Conservation (phyloP, 129 eudicot species). For the Flaveria trinervia region DNA sequence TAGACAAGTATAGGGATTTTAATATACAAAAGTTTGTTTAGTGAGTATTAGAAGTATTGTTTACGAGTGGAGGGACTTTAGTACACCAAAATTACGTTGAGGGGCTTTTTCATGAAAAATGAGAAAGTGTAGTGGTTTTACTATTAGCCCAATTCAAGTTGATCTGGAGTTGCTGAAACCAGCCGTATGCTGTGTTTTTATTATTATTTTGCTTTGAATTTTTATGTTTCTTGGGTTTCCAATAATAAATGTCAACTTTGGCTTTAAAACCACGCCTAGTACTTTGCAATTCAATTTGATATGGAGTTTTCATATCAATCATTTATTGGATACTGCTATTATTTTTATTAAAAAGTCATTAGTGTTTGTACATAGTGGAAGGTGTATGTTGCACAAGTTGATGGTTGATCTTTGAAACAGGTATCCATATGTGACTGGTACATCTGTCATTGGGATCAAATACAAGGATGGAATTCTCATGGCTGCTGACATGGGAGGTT, state of each 20-base stretch:
- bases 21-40: no score
- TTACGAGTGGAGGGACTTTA: no score
- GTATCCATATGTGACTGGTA: conserved; percentile 74
- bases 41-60: no score
- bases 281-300: background rate
- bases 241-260: background rate
- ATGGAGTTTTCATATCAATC: background rate
- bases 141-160: no score
- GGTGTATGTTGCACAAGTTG: background rate
- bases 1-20: no score
- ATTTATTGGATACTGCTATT: background rate
- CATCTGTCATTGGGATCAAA: conserved; percentile 77
- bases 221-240: background rate
- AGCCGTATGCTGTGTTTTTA: background rate
- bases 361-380: background rate
- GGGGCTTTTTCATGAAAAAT: no score
- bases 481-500: conserved; percentile 97
- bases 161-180: conserved; percentile 11
- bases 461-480: conserved; percentile 87
- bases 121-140: no score
- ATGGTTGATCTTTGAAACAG: conserved; percentile 33
- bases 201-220: background rate
- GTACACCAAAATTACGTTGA: no score
- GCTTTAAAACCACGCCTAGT: background rate
- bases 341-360: background rate